Base-by-base conservation (phyloP, 2,329 filamentous ascomycete genomes). In the Byssothecium circinans region DNA sequence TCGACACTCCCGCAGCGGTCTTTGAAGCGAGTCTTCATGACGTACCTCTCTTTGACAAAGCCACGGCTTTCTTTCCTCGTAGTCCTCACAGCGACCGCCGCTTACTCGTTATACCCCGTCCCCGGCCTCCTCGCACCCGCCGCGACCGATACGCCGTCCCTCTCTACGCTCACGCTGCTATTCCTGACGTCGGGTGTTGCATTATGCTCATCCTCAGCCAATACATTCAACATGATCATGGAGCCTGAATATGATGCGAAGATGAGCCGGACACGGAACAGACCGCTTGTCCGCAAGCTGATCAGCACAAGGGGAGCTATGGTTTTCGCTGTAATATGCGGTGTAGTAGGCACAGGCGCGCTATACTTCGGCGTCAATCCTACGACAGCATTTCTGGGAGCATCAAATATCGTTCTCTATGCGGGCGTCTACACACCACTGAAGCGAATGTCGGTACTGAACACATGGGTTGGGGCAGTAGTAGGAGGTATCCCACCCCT, bases 161-260 rank as follows among this genome's bases (percentile, higher is more conserved):
- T 96, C 36, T 95, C 89, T 52, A 90, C 94, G 2, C 78, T 97
- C 44, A 99, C 94, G 8, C 85, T 97, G 15, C 79, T 95, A 42
- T 97, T 96, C 76, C 84, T 99, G 42, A 96, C 92, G 0, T 84
- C 84, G 3, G 92, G 94, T 50, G 97, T 94, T 0, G 85, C 91
- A 4, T 80, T 96, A 17, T 94, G 89, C 69, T 88, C 84, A n/a
- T 90, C 91, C 35, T 89, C 88, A 49, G 94, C 94, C 35, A 99
- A 99, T 69, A 84, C 94, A 1, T 79, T 97, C 57, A 99, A 99
- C 73, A 99, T 99, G 94, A 84, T 96, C 49, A 91, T 96, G 73
- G 94, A 99, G 73, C 88, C 86, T 8, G 80, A 85, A 50, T 91
- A 91, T 65, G 94, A 99, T 70, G 89, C 91, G 37, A 84, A 88